phyloP scores from a whole-genome alignment of 2,329 filamentous ascomycete genomes.

The Pseudogymnoascus sp. region DNA sequence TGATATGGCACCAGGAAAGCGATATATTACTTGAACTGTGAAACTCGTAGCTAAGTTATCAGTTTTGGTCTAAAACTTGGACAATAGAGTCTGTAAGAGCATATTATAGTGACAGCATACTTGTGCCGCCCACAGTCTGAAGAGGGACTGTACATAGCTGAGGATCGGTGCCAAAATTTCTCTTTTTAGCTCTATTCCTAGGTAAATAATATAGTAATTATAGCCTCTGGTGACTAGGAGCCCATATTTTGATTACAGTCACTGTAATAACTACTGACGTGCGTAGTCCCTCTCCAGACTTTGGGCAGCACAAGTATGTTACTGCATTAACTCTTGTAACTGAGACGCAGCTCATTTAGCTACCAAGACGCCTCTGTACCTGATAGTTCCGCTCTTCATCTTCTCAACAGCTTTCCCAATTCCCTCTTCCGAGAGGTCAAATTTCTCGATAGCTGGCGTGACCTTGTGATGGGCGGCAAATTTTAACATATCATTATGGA shows the following conservation, averaged over 20 bases:
- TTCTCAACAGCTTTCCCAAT: conserved; percentile 15
- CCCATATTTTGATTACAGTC: no score
- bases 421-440: conserved; percentile 14
- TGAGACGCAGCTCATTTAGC: background rate
- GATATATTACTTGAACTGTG: background rate
- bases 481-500: conserved; percentile 18
- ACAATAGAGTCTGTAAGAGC: background rate
- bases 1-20: background rate
- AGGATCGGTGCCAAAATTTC: no score
- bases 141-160: no score
- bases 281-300: no score
- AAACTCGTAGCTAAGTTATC: background rate
- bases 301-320: no score
- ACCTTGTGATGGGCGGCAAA: conserved; percentile 17
- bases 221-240: no score
- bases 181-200: no score
- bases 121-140: no score
- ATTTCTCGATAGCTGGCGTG: conserved; percentile 18
- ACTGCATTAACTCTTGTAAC: background rate
- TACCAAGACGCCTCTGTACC: conserved; percentile 18
- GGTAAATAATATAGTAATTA: no score
- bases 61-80: background rate
- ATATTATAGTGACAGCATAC: background rate
- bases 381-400: conserved; percentile 16
- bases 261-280: no score